Evolutionary conservation across 208 protist genomes (phyloP).

Genomic region (Endotrypanum monterogeii): DNA sequence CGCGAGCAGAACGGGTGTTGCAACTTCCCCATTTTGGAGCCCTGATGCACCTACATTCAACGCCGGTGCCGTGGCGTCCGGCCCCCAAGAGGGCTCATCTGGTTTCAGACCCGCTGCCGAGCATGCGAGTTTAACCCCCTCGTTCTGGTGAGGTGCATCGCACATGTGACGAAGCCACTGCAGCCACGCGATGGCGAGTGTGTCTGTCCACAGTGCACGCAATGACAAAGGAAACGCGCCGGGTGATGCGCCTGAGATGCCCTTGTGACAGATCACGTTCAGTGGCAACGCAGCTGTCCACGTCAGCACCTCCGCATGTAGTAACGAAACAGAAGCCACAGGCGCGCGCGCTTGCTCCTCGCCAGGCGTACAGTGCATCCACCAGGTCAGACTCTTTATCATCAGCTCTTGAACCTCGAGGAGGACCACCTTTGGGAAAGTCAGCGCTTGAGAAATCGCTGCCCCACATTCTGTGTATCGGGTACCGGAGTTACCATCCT

Average conservation of each 20-base stretch:
- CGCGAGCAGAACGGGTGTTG: background rate
- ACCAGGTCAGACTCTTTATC: conserved; percentile 12
- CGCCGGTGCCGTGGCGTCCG: background rate
- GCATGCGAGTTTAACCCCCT: background rate
- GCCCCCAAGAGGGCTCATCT: background rate
- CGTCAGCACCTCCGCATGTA: conserved; percentile 6
- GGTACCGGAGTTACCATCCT: background rate
- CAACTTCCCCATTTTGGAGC: background rate
- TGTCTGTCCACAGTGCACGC: conserved; percentile 16
- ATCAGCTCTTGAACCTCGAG: conserved; percentile 1
- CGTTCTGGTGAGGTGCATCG: background rate
- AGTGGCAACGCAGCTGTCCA: conserved; percentile 10
- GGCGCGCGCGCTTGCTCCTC: background rate
- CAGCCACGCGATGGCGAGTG: conserved; percentile 8
- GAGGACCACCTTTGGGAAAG: background rate
- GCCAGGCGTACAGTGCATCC: background rate
- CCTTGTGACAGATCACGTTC: background rate
- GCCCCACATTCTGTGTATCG: background rate
- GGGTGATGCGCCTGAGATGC: background rate
- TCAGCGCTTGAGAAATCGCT: background rate
- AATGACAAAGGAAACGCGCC: background rate
- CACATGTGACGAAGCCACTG: conserved; percentile 6
- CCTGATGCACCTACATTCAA: background rate
- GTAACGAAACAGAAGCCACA: background rate
- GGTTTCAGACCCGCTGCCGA: background rate